Base-by-base conservation (phyloP, 2,329 filamentous ascomycete genomes). In the Exophiala sideris region DNA sequence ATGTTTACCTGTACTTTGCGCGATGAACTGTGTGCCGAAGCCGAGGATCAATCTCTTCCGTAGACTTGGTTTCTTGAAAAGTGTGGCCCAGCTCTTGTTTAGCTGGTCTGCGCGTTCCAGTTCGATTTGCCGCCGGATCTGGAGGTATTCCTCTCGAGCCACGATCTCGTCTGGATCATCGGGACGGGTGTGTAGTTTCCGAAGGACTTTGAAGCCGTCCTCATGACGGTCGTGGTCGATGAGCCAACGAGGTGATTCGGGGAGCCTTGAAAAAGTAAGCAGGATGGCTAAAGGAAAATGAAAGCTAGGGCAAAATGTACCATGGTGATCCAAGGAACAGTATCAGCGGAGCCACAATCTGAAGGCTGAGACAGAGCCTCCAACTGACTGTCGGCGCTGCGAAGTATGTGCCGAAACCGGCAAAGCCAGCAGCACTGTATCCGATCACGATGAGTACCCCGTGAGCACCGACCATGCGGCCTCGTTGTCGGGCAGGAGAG, bases 91-190 rank as follows among this genome's bases (percentile, higher is more conserved):
- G 21, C 46, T 40, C 46, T 41, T 48, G 62, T 62, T 14, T 68
- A 65, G 20, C 42, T 53, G 45, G 69, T 68, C 32, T 11, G 65
- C 60, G 9, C 62, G 61, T 50, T 76, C 70, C 5, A 75, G 62
- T 41, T 74, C 71, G 34, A 70, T 67, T 56, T 79, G 73, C 46
- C 71, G 70, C 56, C 70, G 66, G 63, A 76, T 76, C 45, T 72
- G 68, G 57, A 70, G 70, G 60, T 78, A 77, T 45, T 71, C 70
- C 21, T 70, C 67, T 10, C 67, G 60, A 29, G 71, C 71, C 4
- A 66, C 58, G 12, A 63, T 56, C 4, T 74, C 66, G 21, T 76
- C 61, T 6, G 68, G 68, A 42, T 73, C 70, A 34, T 67, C 66
- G 4, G 68, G 65, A 5, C 68, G 70, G 18, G 67, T 67, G 59